Base-by-base conservation (phyloP, 441 rosid genomes). In the Adansonia rubrostipa region DNA sequence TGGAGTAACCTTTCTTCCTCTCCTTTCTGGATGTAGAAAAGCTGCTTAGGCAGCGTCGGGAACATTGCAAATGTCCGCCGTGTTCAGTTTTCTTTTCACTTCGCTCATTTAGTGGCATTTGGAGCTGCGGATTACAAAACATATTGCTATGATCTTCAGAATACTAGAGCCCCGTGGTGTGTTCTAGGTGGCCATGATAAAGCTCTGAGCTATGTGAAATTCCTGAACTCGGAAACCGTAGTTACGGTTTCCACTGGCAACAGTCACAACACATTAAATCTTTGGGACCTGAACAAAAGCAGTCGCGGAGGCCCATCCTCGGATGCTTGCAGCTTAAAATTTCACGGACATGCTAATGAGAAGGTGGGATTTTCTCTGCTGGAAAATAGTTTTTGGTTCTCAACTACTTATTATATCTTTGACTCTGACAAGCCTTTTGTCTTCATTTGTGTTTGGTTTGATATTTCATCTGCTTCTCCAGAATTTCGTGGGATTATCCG, bases 231-330 rank as follows among this genome's bases (percentile, higher is more conserved):
- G 47, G 94, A 86, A 79, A 93, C 97, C 71, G 77, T 96, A n/a
- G 91, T 96, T 68, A 88, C 99, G 51, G 97, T 98, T 22, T 96
- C 99, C 75, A 94, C 98, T 53, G 98, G 94, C 86, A 94, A 92
- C 85, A 82, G 11, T 83, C 94, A 84, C 92, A 91, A 90, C 84
- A 96, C 89, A 94, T 96, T 75, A 87, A 86, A 63, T 1, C 33
- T 28, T 28, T 28, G 33, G 33, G 33, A 28, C 33, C 33, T 28
- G 2, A 28, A 28, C 33, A 93, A 88, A 84, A 90, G 94, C 64
- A 89, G 80, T 78, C 82, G 81, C 56, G 79, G 78, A 62, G 90
- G 92, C 75, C 80, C 85, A 44, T 92, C 99, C 33, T 79, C 86
- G 50, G 78, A 82, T 84, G 95, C 98, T 74, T 94, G 96, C 86